phyloP scores from a whole-genome alignment of 1,139 yeast genomes.

The Spathaspora jeffriesii region DNA sequence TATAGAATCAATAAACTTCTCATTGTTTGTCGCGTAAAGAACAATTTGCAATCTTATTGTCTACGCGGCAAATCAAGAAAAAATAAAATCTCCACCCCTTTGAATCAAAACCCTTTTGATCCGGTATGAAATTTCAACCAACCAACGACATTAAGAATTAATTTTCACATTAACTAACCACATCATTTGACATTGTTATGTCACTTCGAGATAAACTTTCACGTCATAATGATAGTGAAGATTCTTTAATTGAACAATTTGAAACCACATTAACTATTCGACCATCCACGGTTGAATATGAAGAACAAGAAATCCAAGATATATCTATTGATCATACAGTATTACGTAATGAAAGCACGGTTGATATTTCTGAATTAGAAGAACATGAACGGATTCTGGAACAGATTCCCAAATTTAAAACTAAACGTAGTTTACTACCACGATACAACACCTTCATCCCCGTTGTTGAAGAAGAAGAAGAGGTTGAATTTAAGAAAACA shows the following conservation, averaged over 20 bases:
- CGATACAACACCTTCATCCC: constrained; percentile 20
- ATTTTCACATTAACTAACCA: too few relatives aligned
- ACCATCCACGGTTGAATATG: constrained; percentile 41
- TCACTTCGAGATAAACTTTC: constrained; percentile 16
- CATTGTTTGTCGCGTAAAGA: too few relatives aligned
- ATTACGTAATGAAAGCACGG: constrained; percentile 29
- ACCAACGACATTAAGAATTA: too few relatives aligned
- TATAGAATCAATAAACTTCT: too few relatives aligned
- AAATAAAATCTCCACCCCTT: not conserved
- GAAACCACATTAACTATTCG: constrained; percentile 47
- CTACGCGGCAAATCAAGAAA: not conserved
- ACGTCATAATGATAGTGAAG: constrained; percentile 38
- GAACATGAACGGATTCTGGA: constrained; percentile 31
- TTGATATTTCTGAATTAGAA: constrained; percentile 35
- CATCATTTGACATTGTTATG: too few relatives aligned
- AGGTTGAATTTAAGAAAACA: constrained; percentile 12
- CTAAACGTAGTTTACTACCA: constrained; percentile 32
- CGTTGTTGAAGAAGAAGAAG: constrained; percentile 5
- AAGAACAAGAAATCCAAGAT: constrained; percentile 29
- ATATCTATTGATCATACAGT: constrained; percentile 46
- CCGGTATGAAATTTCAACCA: not conserved
- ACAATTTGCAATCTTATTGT: not conserved
- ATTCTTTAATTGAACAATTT: constrained; percentile 47
- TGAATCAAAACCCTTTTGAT: not conserved
- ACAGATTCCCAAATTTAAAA: constrained; percentile 39